Conservation (phyloP, 805 yeast species). For the Priceomyces fermenticarens region DNA sequence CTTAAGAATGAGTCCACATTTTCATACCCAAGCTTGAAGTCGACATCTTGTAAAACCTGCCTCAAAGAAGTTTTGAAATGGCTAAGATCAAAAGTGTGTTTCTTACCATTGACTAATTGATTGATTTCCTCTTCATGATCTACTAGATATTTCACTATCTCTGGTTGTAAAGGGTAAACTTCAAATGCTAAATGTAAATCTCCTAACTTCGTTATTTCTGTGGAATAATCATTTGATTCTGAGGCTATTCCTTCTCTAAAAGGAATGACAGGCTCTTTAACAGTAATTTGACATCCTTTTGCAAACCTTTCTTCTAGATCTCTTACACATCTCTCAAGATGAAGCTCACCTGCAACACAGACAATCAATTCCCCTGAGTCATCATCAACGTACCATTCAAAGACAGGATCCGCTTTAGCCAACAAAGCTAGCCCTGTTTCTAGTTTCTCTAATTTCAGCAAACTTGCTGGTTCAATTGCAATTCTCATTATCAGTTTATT, state of each 20-base stretch:
- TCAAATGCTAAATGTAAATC: conserved; percentile 50
- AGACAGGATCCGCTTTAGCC: conserved; percentile 92
- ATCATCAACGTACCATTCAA: conserved; percentile 72
- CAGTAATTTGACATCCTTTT: conserved; percentile 71
- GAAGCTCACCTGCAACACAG: conserved; percentile 96
- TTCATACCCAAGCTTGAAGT: conserved; percentile 14
- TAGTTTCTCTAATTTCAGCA: conserved; percentile 69
- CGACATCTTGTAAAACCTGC: conserved; percentile 12
- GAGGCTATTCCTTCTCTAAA: conserved; percentile 75
- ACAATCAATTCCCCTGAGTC: conserved; percentile 92
- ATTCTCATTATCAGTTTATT: conserved; percentile 93
- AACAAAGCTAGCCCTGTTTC: conserved; percentile 76
- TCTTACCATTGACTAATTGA: conserved; percentile 14
- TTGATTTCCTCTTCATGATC: conserved; percentile 45
- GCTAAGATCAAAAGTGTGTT: not conserved
- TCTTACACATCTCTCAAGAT: conserved; percentile 88
- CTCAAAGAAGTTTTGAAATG: conserved; percentile 1
- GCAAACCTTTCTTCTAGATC: conserved; percentile 92
- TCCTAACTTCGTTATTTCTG: conserved; percentile 13
- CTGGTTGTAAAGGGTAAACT: conserved; percentile 55
- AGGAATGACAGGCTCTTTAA: conserved; percentile 92
- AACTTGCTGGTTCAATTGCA: conserved; percentile 92
- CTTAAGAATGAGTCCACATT: conserved; percentile 19
- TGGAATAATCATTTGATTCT: conserved; percentile 38
- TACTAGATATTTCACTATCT: conserved; percentile 47